Base-by-base conservation (phyloP, 352 stramenopile genomes). In the Phytophthora quininea region DNA sequence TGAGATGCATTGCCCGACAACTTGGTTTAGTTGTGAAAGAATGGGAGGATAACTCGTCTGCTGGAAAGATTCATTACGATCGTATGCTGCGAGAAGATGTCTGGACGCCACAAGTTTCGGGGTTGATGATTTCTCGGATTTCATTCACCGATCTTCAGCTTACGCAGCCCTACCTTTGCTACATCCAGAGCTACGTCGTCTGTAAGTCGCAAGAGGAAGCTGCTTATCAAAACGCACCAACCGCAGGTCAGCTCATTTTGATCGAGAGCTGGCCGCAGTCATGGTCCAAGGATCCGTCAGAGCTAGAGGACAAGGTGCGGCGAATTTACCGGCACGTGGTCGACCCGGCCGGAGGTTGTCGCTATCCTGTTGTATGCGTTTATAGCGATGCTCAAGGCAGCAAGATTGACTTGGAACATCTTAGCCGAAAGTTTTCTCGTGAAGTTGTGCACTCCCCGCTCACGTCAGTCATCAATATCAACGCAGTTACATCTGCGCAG, bases 331-430 rank as follows among this genome's bases (percentile, higher is more conserved):
- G 76, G 31, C 67, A 73, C 30, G 66, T 93, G 11, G 60, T 92
- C 4, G 79, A 86, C 29, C 70, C 83, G 6, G 50, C 54, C 4
- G 54, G 67, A 19, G 70, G 67, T 10, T 71, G 68, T 4, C 76
- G 61, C 27, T 89, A 83, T 55, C 85, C 88, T 15, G 79, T 93
- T 9, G 62, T 96, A 12, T 93, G 86, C 37, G 84, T 96, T 48
- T 95, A 90, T 68, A 96, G 88, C 55, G 87, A 95, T 50, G 82
- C 90, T 9, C 79, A 80, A 63, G 88, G 92, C 19, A 84, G 69
- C 52, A 93, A 93, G 46, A 72, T 93, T n/a, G 86, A 92, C 30
- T 4, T 76, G 7, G 73, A 73, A n/a, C 73, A 91, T 33, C 73
- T 96, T 27, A 79, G 64, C 10, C 79, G 76, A 35, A 69, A 81